Base-by-base conservation (phyloP, 2,329 filamentous ascomycete genomes). In the Purpureocillium lavendulum region DNA sequence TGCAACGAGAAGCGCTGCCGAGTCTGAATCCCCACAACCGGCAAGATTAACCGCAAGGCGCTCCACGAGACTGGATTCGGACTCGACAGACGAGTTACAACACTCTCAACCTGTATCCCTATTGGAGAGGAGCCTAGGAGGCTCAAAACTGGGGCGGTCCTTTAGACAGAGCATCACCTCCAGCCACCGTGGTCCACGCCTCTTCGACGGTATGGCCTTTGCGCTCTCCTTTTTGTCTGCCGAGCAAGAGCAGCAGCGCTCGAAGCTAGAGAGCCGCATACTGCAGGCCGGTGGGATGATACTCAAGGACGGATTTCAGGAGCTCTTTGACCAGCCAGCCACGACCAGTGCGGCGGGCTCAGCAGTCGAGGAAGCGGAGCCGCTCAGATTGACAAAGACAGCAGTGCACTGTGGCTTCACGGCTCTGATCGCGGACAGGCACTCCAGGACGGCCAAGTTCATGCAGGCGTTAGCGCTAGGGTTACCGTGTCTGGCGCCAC, bases 401-500 rank as follows among this genome's bases (percentile, higher is more conserved):
- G 73, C 74, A 16, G 53, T 65, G 29, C 62, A 71, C 2, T 66
- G 80, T 1, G 82, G 86, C 1, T 97, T 98, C 54, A 80, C 85
- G 0, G 89, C 87, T 4, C 66, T 97, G 12, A 85, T 98, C 43
- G 83, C 89, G 0, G 87, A 97, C 53, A 76, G 78, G 4, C 84
- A 95, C 57, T 92, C 85, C 7, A 80, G 90, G 35, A 88, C 87
- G 46, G 77, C 81, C 36, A 98, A 97, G 57, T 96, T 92, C 59
- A 85, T 97, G 71, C 89, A 97, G 62, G 92, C 92, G 0, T 74
- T 98, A 2, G 89, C 92, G 0, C 74, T 98, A 1, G 87, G 87
- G 1, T 64, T 98, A 0, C 92, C 92, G 0, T 95, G 89, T 52
- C 69, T 98, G 2, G 83, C 87, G 6, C 75, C 80, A 6, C 80